Base-by-base conservation (phyloP, 805 yeast genomes). In the Pichia rugopelliculosa region DNA sequence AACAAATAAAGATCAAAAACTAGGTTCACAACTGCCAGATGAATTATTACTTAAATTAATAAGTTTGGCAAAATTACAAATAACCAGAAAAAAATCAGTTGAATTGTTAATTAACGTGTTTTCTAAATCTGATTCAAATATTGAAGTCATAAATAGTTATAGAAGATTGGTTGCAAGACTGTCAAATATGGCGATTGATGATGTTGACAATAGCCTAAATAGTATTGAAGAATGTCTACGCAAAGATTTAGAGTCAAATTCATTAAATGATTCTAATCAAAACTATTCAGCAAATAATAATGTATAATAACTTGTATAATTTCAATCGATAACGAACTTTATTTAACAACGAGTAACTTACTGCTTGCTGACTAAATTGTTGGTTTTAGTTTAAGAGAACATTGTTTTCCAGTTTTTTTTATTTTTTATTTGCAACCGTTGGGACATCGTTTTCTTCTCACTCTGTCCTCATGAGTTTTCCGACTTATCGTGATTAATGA, bases 121-220 rank as follows among this genome's bases (percentile, higher is more conserved):
- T 42, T 65, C 71, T 0, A 65, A 62, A 47, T 62, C 75, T 48
- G 62, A 79, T 66, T 51, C 69, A 18, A 62, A 75, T 52, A 79
- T 75, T 47, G 67, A 71, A 22, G 79, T 75, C 55, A 80, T 84
- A 66, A 78, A 77, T 57, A 80, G 81, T 56, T 85, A 83, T 66
- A 69, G 87, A 53, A 74, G 80, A 55, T 71, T 84, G 60, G 82
- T 84, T 42, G 75, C 87, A 46, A 74, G 77, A 44, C 77, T 87
- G 53, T 82, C 89, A 42, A 87, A 80, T 39, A 75, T 85, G 48
- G 77, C 77, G 11, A 73, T 80, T 21, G 77, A 76, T 53, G 86
- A 83, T 54, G 84, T 84, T 37, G 87, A 82, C 59, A 76, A 74
- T 41, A 75, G 81, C 52, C 68, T 84, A 45, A 84, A 82, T 57